phyloP scores from a whole-genome alignment of 78 protist genomes.

The Planoprotostelium fungivorum region DNA sequence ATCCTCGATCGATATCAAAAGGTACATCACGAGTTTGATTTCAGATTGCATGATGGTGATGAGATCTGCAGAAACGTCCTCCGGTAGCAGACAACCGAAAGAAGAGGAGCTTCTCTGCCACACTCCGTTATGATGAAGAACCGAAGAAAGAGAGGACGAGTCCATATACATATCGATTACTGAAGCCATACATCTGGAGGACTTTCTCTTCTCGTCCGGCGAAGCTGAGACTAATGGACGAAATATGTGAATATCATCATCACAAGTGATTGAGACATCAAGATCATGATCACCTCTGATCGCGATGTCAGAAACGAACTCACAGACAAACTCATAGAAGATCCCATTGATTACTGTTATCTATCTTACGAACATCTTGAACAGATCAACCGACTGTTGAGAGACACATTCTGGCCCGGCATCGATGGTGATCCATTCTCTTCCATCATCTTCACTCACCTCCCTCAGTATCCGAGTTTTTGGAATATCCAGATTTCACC shows the following conservation, averaged over 20 bases:
- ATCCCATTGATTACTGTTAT: constrained; percentile 44
- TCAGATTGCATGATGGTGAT: too few species aligned
- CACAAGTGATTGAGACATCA: neutral
- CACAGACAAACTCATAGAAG: neutral
- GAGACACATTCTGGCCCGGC: constrained; percentile 61
- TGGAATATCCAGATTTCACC: constrained; percentile 55
- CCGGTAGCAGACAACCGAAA: too few species aligned
- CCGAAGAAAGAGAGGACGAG: neutral
- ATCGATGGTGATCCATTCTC: constrained; percentile 22
- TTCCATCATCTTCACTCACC: neutral
- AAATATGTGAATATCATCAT: neutral
- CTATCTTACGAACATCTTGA: constrained; percentile 22
- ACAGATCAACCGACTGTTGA: constrained; percentile 22
- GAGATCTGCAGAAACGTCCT: too few species aligned
- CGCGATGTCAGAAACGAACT: neutral
- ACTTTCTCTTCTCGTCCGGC: neutral
- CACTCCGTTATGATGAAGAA: neutral
- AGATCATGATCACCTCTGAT: neutral
- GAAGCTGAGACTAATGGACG: neutral
- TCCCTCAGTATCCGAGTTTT: neutral
- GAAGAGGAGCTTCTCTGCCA: neutral
- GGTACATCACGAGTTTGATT: neutral
- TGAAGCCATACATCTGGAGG: neutral
- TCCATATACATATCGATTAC: neutral
- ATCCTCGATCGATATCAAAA: neutral